Evolutionary conservation across 129 eudicot genomes (phyloP).

Genomic region (Escallonia herrerae): DNA sequence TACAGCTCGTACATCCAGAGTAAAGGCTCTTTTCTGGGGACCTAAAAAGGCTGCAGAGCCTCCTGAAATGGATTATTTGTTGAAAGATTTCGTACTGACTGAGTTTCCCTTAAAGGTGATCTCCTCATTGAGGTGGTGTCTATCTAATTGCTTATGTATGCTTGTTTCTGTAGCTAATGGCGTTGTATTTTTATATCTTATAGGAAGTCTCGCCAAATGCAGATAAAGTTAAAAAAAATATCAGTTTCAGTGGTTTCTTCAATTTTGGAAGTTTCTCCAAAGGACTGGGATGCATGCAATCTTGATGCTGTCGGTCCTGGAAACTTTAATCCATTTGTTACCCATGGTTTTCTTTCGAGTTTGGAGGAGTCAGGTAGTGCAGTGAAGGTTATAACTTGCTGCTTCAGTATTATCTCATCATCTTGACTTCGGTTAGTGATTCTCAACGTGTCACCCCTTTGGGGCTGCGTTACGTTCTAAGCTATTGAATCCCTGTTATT

Average conservation of each 20-base stretch:
- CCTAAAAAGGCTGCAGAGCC: slow-evolving; percentile 55
- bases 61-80: slow-evolving; percentile 41
- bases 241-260: slow-evolving; percentile 83
- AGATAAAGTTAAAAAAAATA: slow-evolving; percentile 30
- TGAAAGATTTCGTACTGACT: slow-evolving; percentile 50
- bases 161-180: not conserved
- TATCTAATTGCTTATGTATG: not conserved
- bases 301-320: slow-evolving; percentile 65
- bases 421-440: not conserved
- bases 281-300: slow-evolving; percentile 90
- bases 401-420: slow-evolving; percentile 3
- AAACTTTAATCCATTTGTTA: slow-evolving; percentile 75
- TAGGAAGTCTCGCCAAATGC: slow-evolving; percentile 30
- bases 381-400: slow-evolving; percentile 50
- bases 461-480: no score
- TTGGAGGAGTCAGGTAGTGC: slow-evolving; percentile 84
- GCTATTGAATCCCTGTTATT: no score
- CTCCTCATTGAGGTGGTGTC: not conserved
- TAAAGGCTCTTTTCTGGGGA: slow-evolving; percentile 78
- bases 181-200: not conserved
- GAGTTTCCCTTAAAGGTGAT: slow-evolving; percentile 49
- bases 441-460: no score
- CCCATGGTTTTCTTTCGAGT: slow-evolving; percentile 91
- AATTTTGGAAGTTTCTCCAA: slow-evolving; percentile 62
- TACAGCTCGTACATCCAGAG: slow-evolving; percentile 22